phyloP scores from a whole-genome alignment of 202 grass and related monocot genomes.

The Zoysia matrella region DNA sequence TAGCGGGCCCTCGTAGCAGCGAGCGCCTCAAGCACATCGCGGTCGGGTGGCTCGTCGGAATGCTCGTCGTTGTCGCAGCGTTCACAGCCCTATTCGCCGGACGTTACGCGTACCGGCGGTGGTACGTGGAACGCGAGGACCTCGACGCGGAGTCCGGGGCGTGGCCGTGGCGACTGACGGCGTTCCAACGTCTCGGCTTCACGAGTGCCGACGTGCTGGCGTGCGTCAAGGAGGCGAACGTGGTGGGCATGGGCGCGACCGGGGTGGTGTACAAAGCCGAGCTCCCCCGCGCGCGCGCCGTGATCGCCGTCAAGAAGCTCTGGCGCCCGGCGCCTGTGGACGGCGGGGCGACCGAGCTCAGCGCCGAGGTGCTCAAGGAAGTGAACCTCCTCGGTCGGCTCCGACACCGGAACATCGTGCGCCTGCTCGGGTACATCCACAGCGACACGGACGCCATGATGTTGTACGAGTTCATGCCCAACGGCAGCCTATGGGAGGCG shows the following conservation, averaged over 20 bases:
- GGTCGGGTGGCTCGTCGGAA: slow-evolving; percentile 61
- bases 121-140: slow-evolving; percentile 49
- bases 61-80: slow-evolving; percentile 42
- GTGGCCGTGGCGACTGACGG: slow-evolving; percentile 84
- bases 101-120: slow-evolving; percentile 64
- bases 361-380: slow-evolving; percentile 64
- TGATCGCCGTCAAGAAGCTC: slow-evolving; percentile 93
- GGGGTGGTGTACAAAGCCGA: slow-evolving; percentile 89
- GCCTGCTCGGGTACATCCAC: slow-evolving; percentile 75
- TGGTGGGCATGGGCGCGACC: slow-evolving; percentile 89
- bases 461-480: slow-evolving; percentile 97
- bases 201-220: slow-evolving; percentile 74
- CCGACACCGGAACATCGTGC: slow-evolving; percentile 92
- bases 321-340: slow-evolving; percentile 53
- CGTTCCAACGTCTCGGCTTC: slow-evolving; percentile 81
- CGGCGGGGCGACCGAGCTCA: slow-evolving; percentile 23
- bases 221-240: slow-evolving; percentile 91
- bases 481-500: slow-evolving; percentile 91
- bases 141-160: slow-evolving; percentile 31
- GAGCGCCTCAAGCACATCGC: slow-evolving; percentile 57
- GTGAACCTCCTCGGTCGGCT: slow-evolving; percentile 74
- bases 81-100: slow-evolving; percentile 49
- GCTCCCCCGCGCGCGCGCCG: slow-evolving; percentile 53
- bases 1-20: slow-evolving; percentile 23
- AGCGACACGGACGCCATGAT: slow-evolving; percentile 83